Evolutionary conservation across 352 stramenopile species (phyloP).

Genomic region (Globisporangium cederbergense): DNA sequence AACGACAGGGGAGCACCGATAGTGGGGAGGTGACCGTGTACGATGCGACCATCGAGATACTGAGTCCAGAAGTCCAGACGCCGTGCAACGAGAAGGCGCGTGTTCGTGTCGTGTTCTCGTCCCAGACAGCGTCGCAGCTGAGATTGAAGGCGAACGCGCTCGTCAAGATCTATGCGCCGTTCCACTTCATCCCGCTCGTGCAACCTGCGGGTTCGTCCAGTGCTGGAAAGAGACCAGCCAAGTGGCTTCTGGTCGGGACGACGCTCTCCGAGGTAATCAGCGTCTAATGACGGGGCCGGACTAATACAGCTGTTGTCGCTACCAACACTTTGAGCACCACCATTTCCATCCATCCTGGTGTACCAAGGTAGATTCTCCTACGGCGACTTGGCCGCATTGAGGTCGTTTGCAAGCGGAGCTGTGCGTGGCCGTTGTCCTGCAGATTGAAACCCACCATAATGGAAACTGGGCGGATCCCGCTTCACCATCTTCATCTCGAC

Average conservation of each 20-base stretch:
- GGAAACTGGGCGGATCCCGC: constrained; percentile 11
- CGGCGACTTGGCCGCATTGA: constrained; percentile 7
- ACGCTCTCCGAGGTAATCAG: constrained; percentile 41
- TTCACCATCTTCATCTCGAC: constrained; percentile 19
- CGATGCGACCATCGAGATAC: constrained; percentile 31
- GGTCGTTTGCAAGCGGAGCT: constrained; percentile 7
- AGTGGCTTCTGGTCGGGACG: constrained; percentile 48
- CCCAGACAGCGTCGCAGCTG: constrained; percentile 24
- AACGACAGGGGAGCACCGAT: background rate
- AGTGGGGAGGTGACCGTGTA: constrained; percentile 23
- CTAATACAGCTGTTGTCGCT: background rate
- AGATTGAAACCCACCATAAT: constrained; percentile 8
- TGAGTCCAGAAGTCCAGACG: constrained; percentile 18
- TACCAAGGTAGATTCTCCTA: background rate
- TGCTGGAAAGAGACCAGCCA: background rate
- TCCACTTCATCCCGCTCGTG: constrained; percentile 43
- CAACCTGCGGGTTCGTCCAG: constrained; percentile 21
- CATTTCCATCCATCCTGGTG: background rate
- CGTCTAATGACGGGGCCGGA: background rate
- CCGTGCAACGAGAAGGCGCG: constrained; percentile 9
- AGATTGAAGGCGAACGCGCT: constrained; percentile 26
- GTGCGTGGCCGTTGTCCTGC: constrained; percentile 9
- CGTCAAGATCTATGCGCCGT: constrained; percentile 54
- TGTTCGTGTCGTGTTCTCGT: constrained; percentile 36
- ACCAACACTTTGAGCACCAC: no score